Base-by-base conservation (phyloP, 176 grass and related monocot species). In the Microstegium vimineum region DNA sequence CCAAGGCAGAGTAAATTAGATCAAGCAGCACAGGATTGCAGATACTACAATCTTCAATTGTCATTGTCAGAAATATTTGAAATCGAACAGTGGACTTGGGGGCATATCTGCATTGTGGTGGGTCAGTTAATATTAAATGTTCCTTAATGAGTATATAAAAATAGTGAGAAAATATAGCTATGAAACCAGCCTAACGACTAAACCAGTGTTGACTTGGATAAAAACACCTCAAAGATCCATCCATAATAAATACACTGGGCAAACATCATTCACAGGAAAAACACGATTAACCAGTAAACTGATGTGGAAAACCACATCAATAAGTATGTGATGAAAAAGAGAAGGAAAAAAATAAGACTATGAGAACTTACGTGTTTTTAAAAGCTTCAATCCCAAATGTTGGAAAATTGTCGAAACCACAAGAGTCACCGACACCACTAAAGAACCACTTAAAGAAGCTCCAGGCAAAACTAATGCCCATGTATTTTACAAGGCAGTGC, bases 371-470 rank as follows among this genome's bases (percentile, higher is more conserved):
- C 82, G 82, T 84, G 12, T 75, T 68, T 31, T 69, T 62, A 62
- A 80, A 89, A 75, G 81, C 87, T 80, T 37, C 61, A 80, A 80
- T 11, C 27, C 87, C 87, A 75, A 89, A 89, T 84, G 62, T 80
- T 62, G 76, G 82, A 52, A 89, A 84, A 80, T 84, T 84, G 76
- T 84, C 81, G 10, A 89, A 89, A 69, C 87, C 87, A 69, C 81
- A 84, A 41, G 87, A 84, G 49, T 89, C 81, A 75, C 81, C 87
- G 62, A 75, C 70, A 20, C 87, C 87, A 80, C 87, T 84, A 49
- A 84, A 89, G 70, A 89, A 89, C 87, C 87, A 89, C 15, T 89
- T 84, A 84, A 89, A 89, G 61, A 75, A 89, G 37, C 87, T 80
- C 87, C 87, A 89, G 30, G 5, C 62, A 84, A 89, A 80, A 89